phyloP scores from a whole-genome alignment of 257 asterid species.

The Plantago elongata region DNA sequence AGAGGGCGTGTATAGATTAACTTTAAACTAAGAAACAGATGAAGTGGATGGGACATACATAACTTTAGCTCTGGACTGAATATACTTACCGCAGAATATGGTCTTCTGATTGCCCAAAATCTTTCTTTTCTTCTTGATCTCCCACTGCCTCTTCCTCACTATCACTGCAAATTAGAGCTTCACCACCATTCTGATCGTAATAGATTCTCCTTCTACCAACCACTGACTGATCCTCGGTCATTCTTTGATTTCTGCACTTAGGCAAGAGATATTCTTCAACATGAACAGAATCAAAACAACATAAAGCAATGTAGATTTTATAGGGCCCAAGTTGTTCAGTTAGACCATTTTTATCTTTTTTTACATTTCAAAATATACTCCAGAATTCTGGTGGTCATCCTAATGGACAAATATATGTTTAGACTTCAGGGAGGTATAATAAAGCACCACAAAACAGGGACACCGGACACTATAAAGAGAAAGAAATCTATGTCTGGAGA shows the following conservation, averaged over 20 bases:
- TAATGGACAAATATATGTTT: too few relatives aligned
- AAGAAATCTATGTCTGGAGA: slow-evolving; percentile 4
- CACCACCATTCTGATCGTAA: slow-evolving; percentile 88
- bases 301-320: too few relatives aligned
- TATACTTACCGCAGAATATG: slow-evolving; percentile 76
- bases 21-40: too few relatives aligned
- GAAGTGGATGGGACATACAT: background rate
- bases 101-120: slow-evolving; percentile 80
- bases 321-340: too few relatives aligned
- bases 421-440: too few relatives aligned
- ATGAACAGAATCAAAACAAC: too few relatives aligned
- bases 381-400: too few relatives aligned
- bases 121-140: slow-evolving; percentile 84
- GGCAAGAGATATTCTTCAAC: background rate
- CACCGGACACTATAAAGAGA: background rate
- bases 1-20: too few relatives aligned
- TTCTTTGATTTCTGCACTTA: slow-evolving; percentile 74
- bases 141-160: slow-evolving; percentile 86
- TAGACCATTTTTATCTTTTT: too few relatives aligned
- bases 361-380: too few relatives aligned
- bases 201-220: slow-evolving; percentile 96
- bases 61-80: slow-evolving; percentile 16
- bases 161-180: slow-evolving; percentile 93
- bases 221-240: slow-evolving; percentile 96
- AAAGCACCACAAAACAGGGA: too few relatives aligned